Evolutionary conservation across 2,329 filamentous ascomycete genomes (phyloP).

Genomic region (Escovopsis sp.): DNA sequence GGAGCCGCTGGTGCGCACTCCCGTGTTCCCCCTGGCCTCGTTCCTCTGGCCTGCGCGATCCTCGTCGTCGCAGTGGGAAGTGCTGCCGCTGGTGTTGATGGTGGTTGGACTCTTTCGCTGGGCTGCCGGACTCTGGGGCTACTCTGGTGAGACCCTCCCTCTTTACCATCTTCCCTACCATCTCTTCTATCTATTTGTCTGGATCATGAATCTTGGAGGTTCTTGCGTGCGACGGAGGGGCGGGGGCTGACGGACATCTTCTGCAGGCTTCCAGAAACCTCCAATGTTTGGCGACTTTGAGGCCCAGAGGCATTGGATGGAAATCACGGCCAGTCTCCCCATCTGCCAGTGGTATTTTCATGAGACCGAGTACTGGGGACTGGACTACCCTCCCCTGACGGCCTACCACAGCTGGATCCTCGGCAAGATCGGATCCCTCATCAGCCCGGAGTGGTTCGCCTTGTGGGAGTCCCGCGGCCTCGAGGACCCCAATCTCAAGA

Average conservation of each 20-base stretch:
- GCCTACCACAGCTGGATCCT: conserved; percentile 97
- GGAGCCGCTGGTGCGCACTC: conserved; percentile 38
- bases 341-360: conserved; percentile 97
- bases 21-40: conserved; percentile 81
- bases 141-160: conserved; percentile 51
- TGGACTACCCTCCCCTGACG: conserved; percentile 94
- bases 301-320: conserved; percentile 98
- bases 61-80: conserved; percentile 79
- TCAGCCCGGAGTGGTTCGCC: conserved; percentile 78
- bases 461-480: conserved; percentile 69
- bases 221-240: not conserved
- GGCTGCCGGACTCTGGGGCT: conserved; percentile 85
- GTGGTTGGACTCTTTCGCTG: conserved; percentile 82
- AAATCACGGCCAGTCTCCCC: conserved; percentile 77
- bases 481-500: conserved; percentile 66
- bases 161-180: too few relatives aligned
- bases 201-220: too few relatives aligned
- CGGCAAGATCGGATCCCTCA: conserved; percentile 65
- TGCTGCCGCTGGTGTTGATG: conserved; percentile 80
- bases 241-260: not conserved
- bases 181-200: too few relatives aligned
- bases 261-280: conserved; percentile 56
- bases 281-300: conserved; percentile 97
- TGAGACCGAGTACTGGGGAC: conserved; percentile 90
- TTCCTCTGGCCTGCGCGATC: conserved; percentile 86